Conservation (phyloP, 371 early-diverging fungal species). For the Parasitella parasitica region DNA sequence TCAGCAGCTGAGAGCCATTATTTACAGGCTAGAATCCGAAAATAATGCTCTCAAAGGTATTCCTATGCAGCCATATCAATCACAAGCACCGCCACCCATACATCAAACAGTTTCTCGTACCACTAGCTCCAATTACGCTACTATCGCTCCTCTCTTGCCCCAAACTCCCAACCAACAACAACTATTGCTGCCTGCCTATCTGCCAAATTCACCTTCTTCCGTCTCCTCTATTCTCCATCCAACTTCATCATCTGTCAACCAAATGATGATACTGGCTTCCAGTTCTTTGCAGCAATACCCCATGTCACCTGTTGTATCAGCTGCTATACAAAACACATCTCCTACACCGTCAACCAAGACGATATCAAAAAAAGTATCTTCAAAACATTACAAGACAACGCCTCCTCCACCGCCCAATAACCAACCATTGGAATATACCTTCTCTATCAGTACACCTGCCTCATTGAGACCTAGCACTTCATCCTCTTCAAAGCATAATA, state of each 20-base stretch:
- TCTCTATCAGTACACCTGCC: conserved; percentile 41
- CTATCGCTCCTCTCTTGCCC: conserved; percentile 13
- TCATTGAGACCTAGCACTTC: conserved; percentile 21
- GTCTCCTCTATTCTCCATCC: not conserved
- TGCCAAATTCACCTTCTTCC: not conserved
- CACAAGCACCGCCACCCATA: conserved; percentile 11
- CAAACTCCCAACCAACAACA: not conserved
- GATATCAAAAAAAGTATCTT: not conserved
- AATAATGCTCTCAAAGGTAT: conserved; percentile 40
- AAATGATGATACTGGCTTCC: conserved; percentile 3
- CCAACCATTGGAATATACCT: conserved; percentile 35
- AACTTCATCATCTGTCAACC: not conserved
- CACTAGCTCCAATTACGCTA: not conserved
- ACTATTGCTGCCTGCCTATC: conserved; percentile 2
- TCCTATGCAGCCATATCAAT: conserved; percentile 19
- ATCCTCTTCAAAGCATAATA: conserved; percentile 1
- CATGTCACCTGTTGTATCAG: conserved; percentile 7
- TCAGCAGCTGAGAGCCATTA: conserved; percentile 32
- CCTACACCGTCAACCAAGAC: conserved; percentile 1
- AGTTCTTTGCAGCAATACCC: conserved; percentile 9
- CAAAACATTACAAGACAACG: not conserved
- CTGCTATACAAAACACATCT: not conserved
- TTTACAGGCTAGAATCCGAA: conserved; percentile 42
- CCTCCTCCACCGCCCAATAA: conserved; percentile 1
- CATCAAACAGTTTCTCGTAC: conserved; percentile 9